Evolutionary conservation across 2,329 filamentous ascomycete genomes (phyloP), one percentile per base, ranked within the genome.

Genomic region (Penicillium sp.): DNA sequence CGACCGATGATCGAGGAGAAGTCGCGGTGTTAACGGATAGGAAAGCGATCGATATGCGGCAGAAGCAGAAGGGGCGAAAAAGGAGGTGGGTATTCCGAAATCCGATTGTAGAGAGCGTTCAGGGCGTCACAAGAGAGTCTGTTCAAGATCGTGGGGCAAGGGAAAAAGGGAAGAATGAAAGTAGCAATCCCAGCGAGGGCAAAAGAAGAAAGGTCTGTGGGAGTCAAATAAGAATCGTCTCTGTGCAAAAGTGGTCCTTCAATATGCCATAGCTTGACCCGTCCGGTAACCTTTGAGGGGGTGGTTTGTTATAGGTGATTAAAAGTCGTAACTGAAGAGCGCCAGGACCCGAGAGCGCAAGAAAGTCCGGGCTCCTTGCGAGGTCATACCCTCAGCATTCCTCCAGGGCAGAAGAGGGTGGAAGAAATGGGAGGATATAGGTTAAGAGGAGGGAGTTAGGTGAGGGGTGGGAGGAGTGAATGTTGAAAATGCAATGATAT

Each of bases 301-400:
- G 56, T 42, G 45, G 42, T 44, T 49, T 45, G 47, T 55, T 54
- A 46, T 48, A 52, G 49, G 53, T 49, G 56, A 63, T 56, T 53
- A 54, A 56, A 56, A 50, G 56, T 51, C 53, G 46, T 50, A 47
- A 62, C 55, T 49, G 59, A 60, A 61, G 59, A 63, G 66, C 62
- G 67, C 66, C 62, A 68, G 66, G 64, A 69, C 68, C 65, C 64
- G 62, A 67, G 66, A 67, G 68, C 68, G 68, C 69, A 70, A 67
- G 58, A 60, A 68, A 67, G 57, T 64, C 63, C 65, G 57, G 66
- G 66, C 64, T 66, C 62, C 66, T 60, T 65, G 63, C 52, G 55
- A 58, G 60, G 62, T 68, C 67, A 71, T 71, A 63, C 61, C 68
- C 66, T 71, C 64, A 67, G 59, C 68, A 71, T 71, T 44, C 52